Conservation (phyloP, 2,329 filamentous ascomycete species). For the Fusarium clavum region DNA sequence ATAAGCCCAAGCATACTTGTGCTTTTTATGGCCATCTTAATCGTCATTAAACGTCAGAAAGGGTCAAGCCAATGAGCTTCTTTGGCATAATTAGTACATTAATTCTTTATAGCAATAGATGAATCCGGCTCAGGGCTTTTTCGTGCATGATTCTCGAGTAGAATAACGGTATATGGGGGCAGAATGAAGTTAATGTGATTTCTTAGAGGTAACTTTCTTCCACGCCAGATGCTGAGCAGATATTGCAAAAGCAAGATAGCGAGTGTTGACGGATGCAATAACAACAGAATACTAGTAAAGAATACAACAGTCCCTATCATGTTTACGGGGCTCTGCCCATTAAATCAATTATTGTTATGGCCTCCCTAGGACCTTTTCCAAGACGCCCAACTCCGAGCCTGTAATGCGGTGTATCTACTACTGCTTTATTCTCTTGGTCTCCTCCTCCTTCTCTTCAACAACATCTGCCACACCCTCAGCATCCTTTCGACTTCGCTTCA, state of each 20-base stretch:
- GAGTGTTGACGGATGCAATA: not conserved
- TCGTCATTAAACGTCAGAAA: conserved; percentile 5
- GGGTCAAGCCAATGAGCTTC: not conserved
- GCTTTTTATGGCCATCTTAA: conserved; percentile 6
- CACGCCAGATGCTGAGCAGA: not conserved
- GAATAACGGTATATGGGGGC: not conserved
- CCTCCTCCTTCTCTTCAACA: conserved; percentile 54
- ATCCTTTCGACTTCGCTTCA: conserved; percentile 83
- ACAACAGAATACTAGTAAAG: not conserved
- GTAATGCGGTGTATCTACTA: conserved; percentile 41
- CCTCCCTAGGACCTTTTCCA: conserved; percentile 46
- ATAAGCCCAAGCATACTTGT: not conserved
- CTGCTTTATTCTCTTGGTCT: conserved; percentile 54
- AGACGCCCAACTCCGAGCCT: conserved; percentile 50
- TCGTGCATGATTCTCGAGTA: not conserved
- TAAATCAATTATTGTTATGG: conserved; percentile 48
- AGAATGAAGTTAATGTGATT: not conserved
- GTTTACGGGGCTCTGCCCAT: conserved; percentile 18
- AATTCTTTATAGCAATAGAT: conserved; percentile 17
- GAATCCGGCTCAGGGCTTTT: not conserved
- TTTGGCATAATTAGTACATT: conserved; percentile 25
- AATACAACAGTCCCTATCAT: conserved; percentile 6
- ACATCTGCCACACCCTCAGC: conserved; percentile 61
- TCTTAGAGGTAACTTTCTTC: not conserved
- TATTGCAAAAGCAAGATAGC: not conserved